Percentiles rank a stretch among this genome's conserved stretches.
Conservation (phyloP, 768 basidiomycete species). For the Boletus rufocinnamomeus region DNA sequence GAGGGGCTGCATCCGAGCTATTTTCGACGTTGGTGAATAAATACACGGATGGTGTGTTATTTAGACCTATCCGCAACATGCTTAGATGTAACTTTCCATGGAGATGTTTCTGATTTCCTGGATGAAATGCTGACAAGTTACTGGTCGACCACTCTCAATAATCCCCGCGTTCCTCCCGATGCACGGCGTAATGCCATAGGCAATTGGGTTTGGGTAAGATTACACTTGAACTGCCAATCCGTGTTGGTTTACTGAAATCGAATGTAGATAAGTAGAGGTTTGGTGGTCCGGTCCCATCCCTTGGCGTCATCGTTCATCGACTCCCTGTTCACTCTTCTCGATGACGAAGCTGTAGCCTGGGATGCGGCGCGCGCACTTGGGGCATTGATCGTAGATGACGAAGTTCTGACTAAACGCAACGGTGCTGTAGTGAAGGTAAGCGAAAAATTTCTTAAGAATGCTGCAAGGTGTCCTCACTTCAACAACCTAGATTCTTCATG, state of each 20-base stretch:
- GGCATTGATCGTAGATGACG: conserved; percentile 59
- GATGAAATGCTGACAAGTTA: conserved; percentile 44
- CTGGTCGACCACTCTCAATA: conserved; percentile 50
- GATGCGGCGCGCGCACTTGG: conserved; percentile 80
- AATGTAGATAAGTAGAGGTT: conserved; percentile 70
- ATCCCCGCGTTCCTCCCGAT: conserved; percentile 32
- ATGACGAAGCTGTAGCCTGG: conserved; percentile 63
- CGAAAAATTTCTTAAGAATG: background rate
- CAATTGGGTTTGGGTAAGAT: conserved; percentile 70
- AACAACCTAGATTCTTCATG: conserved; percentile 59
- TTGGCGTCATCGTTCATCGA: conserved; percentile 57
- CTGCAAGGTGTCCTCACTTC: background rate
- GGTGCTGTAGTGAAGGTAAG: conserved; percentile 76
- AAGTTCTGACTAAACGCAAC: conserved; percentile 73
- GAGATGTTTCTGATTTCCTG: conserved; percentile 53
- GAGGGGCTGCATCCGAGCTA: conserved; percentile 54
- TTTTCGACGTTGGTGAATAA: conserved; percentile 80
- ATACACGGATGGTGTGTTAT: conserved; percentile 56
- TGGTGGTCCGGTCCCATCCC: conserved; percentile 74
- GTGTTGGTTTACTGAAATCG: conserved; percentile 3
- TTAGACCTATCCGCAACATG: background rate
- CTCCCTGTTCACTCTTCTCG: conserved; percentile 68
- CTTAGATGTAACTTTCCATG: background rate
- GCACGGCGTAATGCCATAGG: conserved; percentile 53
- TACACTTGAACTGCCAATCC: background rate